Evolutionary conservation across 257 asterid species (phyloP).

Genomic region (Leonotis leonurus): DNA sequence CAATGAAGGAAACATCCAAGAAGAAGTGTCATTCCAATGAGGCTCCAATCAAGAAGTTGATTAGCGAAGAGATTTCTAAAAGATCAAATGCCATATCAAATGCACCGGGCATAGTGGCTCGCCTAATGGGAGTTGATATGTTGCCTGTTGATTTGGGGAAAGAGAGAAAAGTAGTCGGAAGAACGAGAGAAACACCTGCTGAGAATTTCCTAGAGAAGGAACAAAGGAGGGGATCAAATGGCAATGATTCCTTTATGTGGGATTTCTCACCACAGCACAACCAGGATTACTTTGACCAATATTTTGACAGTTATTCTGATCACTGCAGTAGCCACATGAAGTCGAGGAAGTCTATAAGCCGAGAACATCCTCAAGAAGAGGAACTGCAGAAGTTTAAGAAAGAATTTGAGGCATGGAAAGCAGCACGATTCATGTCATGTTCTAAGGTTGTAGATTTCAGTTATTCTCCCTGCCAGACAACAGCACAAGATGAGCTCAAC

Average conservation of each 20-base stretch:
- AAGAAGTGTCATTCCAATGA: constrained; percentile 33
- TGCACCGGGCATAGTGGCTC: constrained; percentile 69
- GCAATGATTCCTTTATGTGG: constrained; percentile 20
- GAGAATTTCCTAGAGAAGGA: constrained; percentile 23
- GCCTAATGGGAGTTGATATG: constrained; percentile 76
- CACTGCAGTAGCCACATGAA: constrained; percentile 22
- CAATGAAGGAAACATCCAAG: constrained; percentile 33
- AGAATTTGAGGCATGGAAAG: constrained; percentile 82
- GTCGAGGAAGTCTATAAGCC: constrained; percentile 44
- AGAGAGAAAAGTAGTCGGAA: constrained; percentile 22
- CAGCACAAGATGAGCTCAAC: constrained; percentile 46
- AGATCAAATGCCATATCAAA: constrained; percentile 37
- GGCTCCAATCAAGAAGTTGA: constrained; percentile 69
- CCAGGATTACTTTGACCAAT: constrained; percentile 25
- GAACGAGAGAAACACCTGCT: constrained; percentile 21
- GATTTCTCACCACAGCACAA: constrained; percentile 30
- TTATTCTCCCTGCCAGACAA: constrained; percentile 37
- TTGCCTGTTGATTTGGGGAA: constrained; percentile 49
- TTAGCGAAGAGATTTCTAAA: constrained; percentile 53
- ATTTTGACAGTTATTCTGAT: constrained; percentile 26
- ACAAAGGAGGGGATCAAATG: constrained; percentile 25
- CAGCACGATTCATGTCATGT: constrained; percentile 56
- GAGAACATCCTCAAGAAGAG: constrained; percentile 86
- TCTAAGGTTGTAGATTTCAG: constrained; percentile 41
- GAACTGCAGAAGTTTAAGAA: constrained; percentile 76